Conservation (phyloP, 2,329 filamentous ascomycete species). For the Chaetomiaceae sp. region DNA sequence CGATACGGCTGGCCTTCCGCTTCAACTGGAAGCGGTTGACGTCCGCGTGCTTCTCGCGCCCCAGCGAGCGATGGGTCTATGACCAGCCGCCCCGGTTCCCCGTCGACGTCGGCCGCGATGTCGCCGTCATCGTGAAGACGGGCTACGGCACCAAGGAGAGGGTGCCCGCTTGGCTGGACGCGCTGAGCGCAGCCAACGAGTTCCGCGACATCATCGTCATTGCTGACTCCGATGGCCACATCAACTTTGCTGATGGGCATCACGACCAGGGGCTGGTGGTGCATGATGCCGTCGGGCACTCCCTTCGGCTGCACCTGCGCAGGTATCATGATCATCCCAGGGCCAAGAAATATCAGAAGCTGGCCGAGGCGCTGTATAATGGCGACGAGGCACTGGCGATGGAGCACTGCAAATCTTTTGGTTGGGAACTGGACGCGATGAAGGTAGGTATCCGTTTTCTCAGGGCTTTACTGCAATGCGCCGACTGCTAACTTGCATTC, state of each 20-base stretch:
- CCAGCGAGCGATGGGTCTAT: constrained; percentile 28
- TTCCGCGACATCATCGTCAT: constrained; percentile 44
- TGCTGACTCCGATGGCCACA: constrained; percentile 41
- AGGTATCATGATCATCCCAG: constrained; percentile 28
- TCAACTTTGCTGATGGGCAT: constrained; percentile 19
- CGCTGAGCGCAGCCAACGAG: constrained; percentile 38
- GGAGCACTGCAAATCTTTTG: constrained; percentile 36
- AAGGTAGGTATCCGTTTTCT: too few relatives aligned
- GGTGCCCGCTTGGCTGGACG: constrained; percentile 43
- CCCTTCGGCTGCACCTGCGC: constrained; percentile 31
- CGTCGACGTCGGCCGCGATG: constrained; percentile 42
- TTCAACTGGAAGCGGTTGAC: constrained; percentile 24
- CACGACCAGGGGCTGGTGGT: constrained; percentile 31
- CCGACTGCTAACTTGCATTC: too few relatives aligned
- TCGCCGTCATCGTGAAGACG: constrained; percentile 51
- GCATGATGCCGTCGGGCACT: constrained; percentile 37
- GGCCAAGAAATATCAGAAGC: constrained; percentile 37
- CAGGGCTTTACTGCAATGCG: too few relatives aligned
- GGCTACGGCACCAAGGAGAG: constrained; percentile 50
- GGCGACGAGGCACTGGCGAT: constrained; percentile 37
- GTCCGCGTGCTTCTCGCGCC: constrained; percentile 6
- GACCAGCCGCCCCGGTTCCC: constrained; percentile 31
- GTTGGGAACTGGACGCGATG: constrained; percentile 47
- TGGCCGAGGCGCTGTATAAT: constrained; percentile 36
- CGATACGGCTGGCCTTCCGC: constrained; percentile 26